Evolutionary conservation across 2,329 filamentous ascomycete species (phyloP).

Genomic region (Fusarium brachygibbosum): DNA sequence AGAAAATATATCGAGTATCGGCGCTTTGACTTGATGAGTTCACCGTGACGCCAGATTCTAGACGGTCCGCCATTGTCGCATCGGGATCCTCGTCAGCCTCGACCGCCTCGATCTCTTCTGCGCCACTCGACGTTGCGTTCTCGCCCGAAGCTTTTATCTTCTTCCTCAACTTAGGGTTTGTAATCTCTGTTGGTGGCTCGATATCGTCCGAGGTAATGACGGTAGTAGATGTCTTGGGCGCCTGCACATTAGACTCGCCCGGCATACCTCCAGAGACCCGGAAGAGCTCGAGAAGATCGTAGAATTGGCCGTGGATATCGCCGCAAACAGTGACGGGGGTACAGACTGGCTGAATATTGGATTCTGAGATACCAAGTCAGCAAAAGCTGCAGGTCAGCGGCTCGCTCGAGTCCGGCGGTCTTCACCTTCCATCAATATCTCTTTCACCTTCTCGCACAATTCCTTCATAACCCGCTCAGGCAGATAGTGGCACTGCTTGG

Average conservation of each 20-base stretch:
- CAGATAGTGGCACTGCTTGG: conserved; percentile 96
- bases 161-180: conserved; percentile 86
- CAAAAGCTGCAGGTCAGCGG: conserved; percentile 8
- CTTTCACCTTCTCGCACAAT: conserved; percentile 98
- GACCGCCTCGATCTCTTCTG: conserved; percentile 63
- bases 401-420: conserved; percentile 5
- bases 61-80: conserved; percentile 49
- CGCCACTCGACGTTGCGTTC: conserved; percentile 63
- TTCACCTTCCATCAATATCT: conserved; percentile 96
- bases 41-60: conserved; percentile 54
- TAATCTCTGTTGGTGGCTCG: conserved; percentile 90
- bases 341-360: conserved; percentile 97
- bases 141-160: conserved; percentile 73
- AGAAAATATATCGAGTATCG: conserved; percentile 70
- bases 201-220: conserved; percentile 92
- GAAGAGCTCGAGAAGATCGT: conserved; percentile 96
- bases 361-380: conserved; percentile 71
- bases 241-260: conserved; percentile 79
- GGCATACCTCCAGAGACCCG: conserved; percentile 97
- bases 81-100: conserved; percentile 54
- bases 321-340: conserved; percentile 97
- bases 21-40: conserved; percentile 61
- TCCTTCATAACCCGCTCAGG: conserved; percentile 98
- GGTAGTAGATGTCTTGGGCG: conserved; percentile 75
- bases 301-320: conserved; percentile 99